phyloP scores from a whole-genome alignment of 345 rosid genomes.

The Pugionium dolabratum region DNA sequence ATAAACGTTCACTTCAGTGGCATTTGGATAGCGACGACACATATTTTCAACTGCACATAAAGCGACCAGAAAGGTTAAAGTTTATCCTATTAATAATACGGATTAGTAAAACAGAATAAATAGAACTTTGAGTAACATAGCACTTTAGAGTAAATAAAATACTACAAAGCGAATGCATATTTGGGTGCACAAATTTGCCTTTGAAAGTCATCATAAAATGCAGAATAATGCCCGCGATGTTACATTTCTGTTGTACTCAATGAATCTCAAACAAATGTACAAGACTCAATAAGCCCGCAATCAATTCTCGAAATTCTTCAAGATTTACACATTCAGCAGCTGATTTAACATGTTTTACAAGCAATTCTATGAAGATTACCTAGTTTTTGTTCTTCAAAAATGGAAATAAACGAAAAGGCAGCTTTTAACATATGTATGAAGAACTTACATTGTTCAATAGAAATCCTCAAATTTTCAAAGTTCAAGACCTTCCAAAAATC shows the following conservation, averaged over 20 bases:
- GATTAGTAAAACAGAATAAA: conserved; percentile 16
- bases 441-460: conserved; percentile 82
- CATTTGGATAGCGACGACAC: conserved; percentile 85
- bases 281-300: neutral
- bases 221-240: neutral
- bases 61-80: neutral
- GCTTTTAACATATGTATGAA: neutral
- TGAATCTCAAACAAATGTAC: neutral
- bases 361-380: neutral
- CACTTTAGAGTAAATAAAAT: neutral
- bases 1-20: conserved; percentile 75
- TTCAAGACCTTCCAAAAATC: conserved; percentile 94
- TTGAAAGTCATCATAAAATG: conserved; percentile 5
- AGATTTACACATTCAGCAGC: conserved; percentile 3
- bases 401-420: neutral
- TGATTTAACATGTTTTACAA: neutral
- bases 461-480: conserved; percentile 75
- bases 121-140: conserved; percentile 6
- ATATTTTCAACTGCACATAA: conserved; percentile 75
- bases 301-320: neutral
- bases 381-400: neutral
- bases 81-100: neutral
- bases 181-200: neutral
- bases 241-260: neutral
- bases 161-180: neutral